Conservation (phyloP, 345 rosid species). For the Pelargonium nanum region DNA sequence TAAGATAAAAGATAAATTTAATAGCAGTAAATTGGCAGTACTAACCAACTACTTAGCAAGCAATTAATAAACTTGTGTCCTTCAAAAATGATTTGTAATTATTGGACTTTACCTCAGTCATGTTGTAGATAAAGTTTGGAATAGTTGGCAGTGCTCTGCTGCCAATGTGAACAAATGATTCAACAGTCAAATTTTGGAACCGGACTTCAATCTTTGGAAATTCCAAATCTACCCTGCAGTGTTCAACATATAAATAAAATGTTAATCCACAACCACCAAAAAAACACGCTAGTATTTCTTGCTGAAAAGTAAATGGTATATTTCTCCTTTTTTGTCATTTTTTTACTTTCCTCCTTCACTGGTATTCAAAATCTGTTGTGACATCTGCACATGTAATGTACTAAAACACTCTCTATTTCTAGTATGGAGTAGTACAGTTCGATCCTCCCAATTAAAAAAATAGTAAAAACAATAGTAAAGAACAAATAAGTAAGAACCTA, state of each 20-base stretch:
- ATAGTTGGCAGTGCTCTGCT: constrained; percentile 94
- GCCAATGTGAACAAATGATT: constrained; percentile 81
- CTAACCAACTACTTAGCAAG: not conserved
- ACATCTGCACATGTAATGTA: not conserved
- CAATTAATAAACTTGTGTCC: not conserved
- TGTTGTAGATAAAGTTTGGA: constrained; percentile 82
- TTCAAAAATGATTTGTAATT: not conserved
- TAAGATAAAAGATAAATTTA: not conserved
- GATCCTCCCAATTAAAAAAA: not conserved
- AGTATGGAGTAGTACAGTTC: too few species aligned
- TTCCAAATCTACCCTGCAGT: constrained; percentile 72
- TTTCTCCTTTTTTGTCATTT: not conserved
- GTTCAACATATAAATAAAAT: constrained; percentile 1
- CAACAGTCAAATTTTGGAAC: constrained; percentile 59
- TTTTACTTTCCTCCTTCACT: not conserved
- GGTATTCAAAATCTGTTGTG: not conserved
- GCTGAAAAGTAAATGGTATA: not conserved
- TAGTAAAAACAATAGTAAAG: not conserved
- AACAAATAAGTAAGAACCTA: not conserved
- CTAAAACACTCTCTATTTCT: not conserved
- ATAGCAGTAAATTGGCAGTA: not conserved
- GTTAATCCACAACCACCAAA: not conserved
- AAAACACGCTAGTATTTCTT: not conserved
- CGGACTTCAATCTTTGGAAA: constrained; percentile 89
- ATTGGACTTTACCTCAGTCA: constrained; percentile 53